Base-by-base conservation (phyloP, 306 rosid species). In the Glycine tomentella region DNA sequence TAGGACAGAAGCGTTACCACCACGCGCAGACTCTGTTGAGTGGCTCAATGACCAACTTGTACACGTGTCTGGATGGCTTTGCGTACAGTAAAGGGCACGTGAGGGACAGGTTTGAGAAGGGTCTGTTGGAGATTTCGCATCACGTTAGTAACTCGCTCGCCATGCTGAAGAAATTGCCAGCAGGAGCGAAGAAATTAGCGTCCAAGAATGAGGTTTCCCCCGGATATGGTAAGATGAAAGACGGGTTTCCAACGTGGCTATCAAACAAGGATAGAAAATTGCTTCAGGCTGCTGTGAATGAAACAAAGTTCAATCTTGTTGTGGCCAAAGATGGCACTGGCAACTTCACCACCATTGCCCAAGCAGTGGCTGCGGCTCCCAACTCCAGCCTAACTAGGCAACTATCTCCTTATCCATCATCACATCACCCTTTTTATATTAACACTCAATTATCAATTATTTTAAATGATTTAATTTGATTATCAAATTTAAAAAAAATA, bases 281-380 rank as follows among this genome's bases (percentile, higher is more conserved):
- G 12, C 81, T 95, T 17, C 92, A 88, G 83, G 56, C 87, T 65
- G 3, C 87, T 0, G 86, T 69, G 20, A 91, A 77, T 68, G 67
- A 72, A 82, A 90, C 88, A 11, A 84, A 81, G 25, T 87, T 83
- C 3, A 69, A 95, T 84, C 76, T 95, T 42, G 87, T 89, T 40
- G 99, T 95, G 80, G 92, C 99, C 7, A 88, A 89, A 83, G 99
- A 95, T 80, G 97, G 99, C 33, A 75, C 86, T 0, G 99, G 95
- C 3, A 90, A 95, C 80, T 95, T 93, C 87, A 49, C 88, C 44
- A 90, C 95, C 16, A 83, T 93, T 2, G 79, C 83, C 0, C 93
- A 83, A 15, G 99, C 99, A 0, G 81, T 95, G 3, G 86, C 80
- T 58, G 95, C 91, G 0, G 97, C 99, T 86, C 99, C 99, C 2